Evolutionary conservation across 768 basidiomycete species (phyloP).

Genomic region (Guyanaporus albipodus): DNA sequence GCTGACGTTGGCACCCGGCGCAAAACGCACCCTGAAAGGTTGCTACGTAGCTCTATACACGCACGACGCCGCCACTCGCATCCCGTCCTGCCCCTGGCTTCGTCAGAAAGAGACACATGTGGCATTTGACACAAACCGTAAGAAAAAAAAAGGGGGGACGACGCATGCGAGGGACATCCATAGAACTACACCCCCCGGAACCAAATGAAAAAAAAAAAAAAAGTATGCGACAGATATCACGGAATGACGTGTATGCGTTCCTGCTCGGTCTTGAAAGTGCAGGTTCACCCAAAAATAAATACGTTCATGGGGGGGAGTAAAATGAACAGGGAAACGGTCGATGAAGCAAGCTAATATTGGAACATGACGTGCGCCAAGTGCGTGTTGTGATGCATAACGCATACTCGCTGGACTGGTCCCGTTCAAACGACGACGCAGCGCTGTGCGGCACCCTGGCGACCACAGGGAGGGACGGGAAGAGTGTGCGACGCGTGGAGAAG

Average conservation of each 20-base stretch:
- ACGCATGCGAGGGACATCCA: too few species aligned
- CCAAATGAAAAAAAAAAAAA: too few species aligned
- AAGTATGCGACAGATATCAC: too few species aligned
- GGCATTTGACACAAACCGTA: too few species aligned
- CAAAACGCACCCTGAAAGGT: too few species aligned
- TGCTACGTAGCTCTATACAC: neutral
- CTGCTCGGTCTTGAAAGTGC: too few species aligned
- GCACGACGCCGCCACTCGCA: neutral
- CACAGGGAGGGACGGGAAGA: slow-evolving; percentile 1
- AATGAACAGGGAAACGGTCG: neutral
- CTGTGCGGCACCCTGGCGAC: neutral
- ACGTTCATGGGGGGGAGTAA: slow-evolving; percentile 5
- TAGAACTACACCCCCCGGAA: too few species aligned
- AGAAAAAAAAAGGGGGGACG: too few species aligned
- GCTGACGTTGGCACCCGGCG: too few species aligned
- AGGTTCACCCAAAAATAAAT: slow-evolving; percentile 5
- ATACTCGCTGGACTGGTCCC: neutral
- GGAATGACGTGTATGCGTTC: too few species aligned
- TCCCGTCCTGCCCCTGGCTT: neutral
- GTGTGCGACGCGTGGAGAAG: slow-evolving; percentile 3
- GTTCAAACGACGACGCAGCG: neutral
- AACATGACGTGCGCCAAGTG: slow-evolving; percentile 4
- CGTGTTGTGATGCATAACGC: neutral
- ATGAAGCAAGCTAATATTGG: slow-evolving; percentile 8
- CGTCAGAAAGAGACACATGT: too few species aligned